Evolutionary conservation across 176 grass and related monocot genomes (phyloP), one percentile per base, ranked within the genome.

Genomic region (Tillandsia leiboldiana): DNA sequence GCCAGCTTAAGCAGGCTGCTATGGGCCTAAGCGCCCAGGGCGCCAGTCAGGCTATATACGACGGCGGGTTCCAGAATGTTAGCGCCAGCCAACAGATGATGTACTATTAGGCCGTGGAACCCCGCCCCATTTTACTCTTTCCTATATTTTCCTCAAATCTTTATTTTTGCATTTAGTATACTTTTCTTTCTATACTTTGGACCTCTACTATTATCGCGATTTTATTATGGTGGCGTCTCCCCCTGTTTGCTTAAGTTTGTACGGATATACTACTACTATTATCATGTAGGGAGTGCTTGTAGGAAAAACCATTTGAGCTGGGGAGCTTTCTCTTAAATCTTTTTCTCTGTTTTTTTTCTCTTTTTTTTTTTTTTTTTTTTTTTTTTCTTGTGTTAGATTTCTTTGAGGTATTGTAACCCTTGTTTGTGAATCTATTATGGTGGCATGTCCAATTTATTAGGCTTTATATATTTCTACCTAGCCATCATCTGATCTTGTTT

Each of bases 31-130:
- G 87, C 1, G 72, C 80, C 0, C 33, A 42, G 33, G 84, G 94
- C 49, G 87, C 80, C 23, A 88, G 87, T 70, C 87, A 93, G 84
- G 77, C 89, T 49, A 82, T 93, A 70, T 93, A 86, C 9, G 89
- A 99, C 1, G 82, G 89, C 2, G 78, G 90, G 11, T 93, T 71
- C 86, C 94, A 83, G 72, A 83, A 86, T 15, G 64, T 74, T 29
- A 86, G 76, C 1, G 76, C 76, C 3, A 64, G 75, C 17, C 88
- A 96, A 75, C 92, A 91, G 78, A 85, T 89, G 49, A 96, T 96
- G 92, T 96, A 91, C 69, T 93, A 82, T 73, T 99, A 90, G 85
- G 29, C 10, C 24, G 53, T 26, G 2, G 23, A 26, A 13, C 12
- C 15, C n/a, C 10, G 1, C 8, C 56, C 56, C 56, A 61, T 61